Evolutionary conservation across 1,284 basidiomycete genomes (phyloP), one percentile per base, ranked within the genome.

Genomic region (Papiliotrema fonsecae): DNA sequence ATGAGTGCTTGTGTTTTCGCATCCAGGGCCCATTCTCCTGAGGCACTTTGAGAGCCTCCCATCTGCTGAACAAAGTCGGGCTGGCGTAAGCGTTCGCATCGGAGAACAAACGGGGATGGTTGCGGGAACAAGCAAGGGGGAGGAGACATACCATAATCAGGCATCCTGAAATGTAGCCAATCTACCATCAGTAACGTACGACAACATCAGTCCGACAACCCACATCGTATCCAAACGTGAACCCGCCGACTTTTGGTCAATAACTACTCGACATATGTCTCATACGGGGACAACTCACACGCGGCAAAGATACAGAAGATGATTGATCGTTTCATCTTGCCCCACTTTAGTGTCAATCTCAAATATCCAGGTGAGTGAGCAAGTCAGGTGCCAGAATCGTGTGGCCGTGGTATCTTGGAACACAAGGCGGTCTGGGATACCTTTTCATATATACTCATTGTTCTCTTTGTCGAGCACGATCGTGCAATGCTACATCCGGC

Each of bases 1-100:
- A 88, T 87, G 51, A 87, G 83, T 1, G 83, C 84, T 59, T 86
- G 83, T 36, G 84, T 77, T 26, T 79, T 79, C 48, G 80, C 78
- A 1, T 81, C 79, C 7, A 88, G 72, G 49, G 80, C 73, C 41
- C 72, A 76, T 19, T 74, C 62, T 7, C 84, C 84, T 53, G 79
- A 66, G 1, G 72, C 61, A 49, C 22, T 73, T 78, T 37, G 44
- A 4, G 52, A 39, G 58, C 81, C 74, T 14, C 85, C 85, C 62
- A 88, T 87, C 18, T 83, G 79, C 47, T 73, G 55, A 52, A 86
- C 76, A 66, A 88, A 88, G 65, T 87, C 84, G 6, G 80, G 79
- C 44, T 45, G 22, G 53, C 40, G 28, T 30, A n/a, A 18, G 30
- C 28, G 6, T 13, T 13, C 1, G n/a, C 30, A 32, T n/a, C 30